These are phyloP conservation scores for Vanilla planifolia DNA, from an alignment of 106 monocot genomes.

Conservation along the genomic window DNA sequence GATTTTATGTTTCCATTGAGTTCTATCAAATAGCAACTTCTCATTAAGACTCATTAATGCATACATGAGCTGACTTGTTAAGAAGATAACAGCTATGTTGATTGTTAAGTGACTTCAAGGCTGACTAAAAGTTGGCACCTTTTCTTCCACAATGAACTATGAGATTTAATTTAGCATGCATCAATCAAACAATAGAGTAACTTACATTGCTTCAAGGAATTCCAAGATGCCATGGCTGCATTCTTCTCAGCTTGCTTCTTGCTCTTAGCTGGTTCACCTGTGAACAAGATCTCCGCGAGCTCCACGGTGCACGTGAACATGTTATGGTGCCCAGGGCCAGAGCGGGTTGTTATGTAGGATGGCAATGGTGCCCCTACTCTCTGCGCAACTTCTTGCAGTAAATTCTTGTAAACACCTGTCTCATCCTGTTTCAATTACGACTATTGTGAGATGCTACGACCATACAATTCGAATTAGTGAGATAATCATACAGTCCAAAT, in stretches of 20 bases:
- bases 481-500: no score
- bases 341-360: conserved; percentile 71
- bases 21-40: no score
- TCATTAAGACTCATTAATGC: no score
- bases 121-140: no score
- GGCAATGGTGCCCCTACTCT: conserved; percentile 93
- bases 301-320: conserved; percentile 92
- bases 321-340: conserved; percentile 77
- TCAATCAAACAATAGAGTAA: neutral
- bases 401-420: conserved; percentile 97
- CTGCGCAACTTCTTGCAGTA: conserved; percentile 91
- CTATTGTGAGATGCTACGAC: no score
- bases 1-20: no score
- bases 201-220: conserved; percentile 84
- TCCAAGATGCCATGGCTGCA: conserved; percentile 93
- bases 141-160: no score
- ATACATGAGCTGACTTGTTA: no score
- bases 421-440: conserved; percentile 59
- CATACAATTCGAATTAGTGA: no score
- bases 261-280: conserved; percentile 93
- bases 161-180: no score
- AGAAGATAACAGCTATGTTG: no score
- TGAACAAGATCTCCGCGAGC: conserved; percentile 82
- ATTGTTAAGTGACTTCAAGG: no score
- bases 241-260: conserved; percentile 99